Conservation (phyloP, 75 land plant genomes). For the Adiantum capillusveneris region DNA sequence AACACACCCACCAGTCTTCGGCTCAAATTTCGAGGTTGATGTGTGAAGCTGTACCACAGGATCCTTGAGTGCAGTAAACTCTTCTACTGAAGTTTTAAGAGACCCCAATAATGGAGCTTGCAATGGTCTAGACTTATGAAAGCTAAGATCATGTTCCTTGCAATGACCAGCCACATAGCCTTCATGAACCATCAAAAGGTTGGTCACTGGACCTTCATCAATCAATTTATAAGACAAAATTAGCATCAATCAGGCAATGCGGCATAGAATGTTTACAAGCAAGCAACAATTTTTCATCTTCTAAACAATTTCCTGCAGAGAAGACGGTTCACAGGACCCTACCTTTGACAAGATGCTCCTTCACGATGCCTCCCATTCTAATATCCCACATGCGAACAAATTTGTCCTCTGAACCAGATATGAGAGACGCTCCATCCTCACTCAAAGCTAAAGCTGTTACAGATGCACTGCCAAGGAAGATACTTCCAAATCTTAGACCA, state of each 20-base stretch:
- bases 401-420: conserved; percentile 39
- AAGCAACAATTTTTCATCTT: not conserved
- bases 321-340: not conserved
- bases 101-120: not conserved
- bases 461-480: conserved; percentile 17
- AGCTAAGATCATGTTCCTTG: not conserved
- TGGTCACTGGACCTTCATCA: conserved; percentile 4
- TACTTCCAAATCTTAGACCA: too few species aligned
- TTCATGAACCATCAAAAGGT: not conserved
- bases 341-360: conserved; percentile 2
- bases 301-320: not conserved
- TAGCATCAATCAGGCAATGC: not conserved
- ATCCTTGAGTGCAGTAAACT: not conserved
- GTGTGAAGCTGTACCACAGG: not conserved
- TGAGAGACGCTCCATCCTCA: conserved; percentile 24
- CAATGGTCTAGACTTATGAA: not conserved
- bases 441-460: conserved; percentile 28
- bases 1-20: not conserved
- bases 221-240: not conserved
- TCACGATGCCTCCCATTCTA: not conserved
- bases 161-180: not conserved
- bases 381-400: conserved; percentile 31
- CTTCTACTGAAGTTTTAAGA: not conserved
- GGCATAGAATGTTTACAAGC: not conserved
- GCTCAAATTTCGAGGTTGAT: not conserved